These are phyloP conservation scores for Bassia scoparia DNA, from an alignment of 148 eudicot genomes.

Conservation along the genomic window DNA sequence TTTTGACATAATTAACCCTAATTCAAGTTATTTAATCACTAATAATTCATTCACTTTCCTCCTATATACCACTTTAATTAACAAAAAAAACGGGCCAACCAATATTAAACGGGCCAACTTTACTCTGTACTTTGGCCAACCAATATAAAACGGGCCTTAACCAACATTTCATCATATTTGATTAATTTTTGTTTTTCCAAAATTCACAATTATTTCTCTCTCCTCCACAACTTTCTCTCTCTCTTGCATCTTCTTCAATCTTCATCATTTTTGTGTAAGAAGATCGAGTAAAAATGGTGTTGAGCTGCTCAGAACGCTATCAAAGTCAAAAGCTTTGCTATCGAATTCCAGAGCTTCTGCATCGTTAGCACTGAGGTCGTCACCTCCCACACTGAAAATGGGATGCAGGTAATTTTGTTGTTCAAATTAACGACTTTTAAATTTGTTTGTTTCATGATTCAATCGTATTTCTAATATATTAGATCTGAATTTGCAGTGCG, in stretches of 20 bases:
- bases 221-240: background rate
- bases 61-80: too few species aligned
- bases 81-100: too few species aligned
- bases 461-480: background rate
- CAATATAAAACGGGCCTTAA: too few species aligned
- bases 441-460: background rate
- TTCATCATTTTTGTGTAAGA: background rate
- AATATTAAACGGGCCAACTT: too few species aligned
- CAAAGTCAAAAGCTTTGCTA: slow-evolving; percentile 26
- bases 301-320: slow-evolving; percentile 46
- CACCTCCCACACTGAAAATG: slow-evolving; percentile 76
- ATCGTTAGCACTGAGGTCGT: slow-evolving; percentile 46
- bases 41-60: too few species aligned
- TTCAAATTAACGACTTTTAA: background rate
- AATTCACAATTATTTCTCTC: background rate
- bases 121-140: too few species aligned
- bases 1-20: too few species aligned
- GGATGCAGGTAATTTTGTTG: slow-evolving; percentile 64
- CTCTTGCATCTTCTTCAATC: background rate
- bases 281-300: slow-evolving; percentile 37
- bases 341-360: slow-evolving; percentile 39
- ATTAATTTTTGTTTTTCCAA: too few species aligned
- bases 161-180: too few species aligned
- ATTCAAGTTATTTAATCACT: too few species aligned
- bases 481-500: background rate